These are phyloP conservation scores for Lepiota subincarnata DNA, from an alignment of 768 basidiomycete species.

Conservation along the genomic window DNA sequence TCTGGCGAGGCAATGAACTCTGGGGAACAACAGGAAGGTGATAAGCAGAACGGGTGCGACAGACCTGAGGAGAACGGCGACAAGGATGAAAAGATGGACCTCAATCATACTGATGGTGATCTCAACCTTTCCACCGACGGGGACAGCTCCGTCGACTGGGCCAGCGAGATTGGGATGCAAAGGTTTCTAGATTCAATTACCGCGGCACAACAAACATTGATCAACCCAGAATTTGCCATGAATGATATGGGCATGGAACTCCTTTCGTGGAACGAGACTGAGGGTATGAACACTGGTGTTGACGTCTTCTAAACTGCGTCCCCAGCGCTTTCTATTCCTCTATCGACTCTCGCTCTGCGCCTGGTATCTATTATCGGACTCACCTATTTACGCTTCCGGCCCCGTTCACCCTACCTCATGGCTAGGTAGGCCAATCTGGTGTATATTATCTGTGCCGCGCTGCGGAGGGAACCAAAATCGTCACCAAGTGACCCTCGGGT, in stretches of 20 bases:
- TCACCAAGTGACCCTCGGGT: background rate
- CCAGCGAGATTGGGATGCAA: conserved; percentile 55
- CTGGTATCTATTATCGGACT: conserved; percentile 5
- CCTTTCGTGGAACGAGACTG: conserved; percentile 13
- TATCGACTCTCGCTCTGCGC: conserved; percentile 8
- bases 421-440: conserved; percentile 1
- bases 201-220: conserved; percentile 30
- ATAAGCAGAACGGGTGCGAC: conserved; percentile 15
- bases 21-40: conserved; percentile 14
- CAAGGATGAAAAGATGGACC: conserved; percentile 13
- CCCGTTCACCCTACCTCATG: conserved; percentile 3
- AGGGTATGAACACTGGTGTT: conserved; percentile 14
- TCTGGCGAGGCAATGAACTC: conserved; percentile 33
- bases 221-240: conserved; percentile 13
- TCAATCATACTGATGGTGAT: background rate
- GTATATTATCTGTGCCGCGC: background rate
- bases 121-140: conserved; percentile 10
- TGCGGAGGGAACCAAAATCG: background rate
- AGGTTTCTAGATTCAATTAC: conserved; percentile 46
- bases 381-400: background rate
- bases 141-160: conserved; percentile 24
- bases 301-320: conserved; percentile 12
- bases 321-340: background rate
- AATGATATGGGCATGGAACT: conserved; percentile 3
- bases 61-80: conserved; percentile 15